Conservation (phyloP, 1,284 basidiomycete genomes). For the Xerocomus amazonicus region DNA sequence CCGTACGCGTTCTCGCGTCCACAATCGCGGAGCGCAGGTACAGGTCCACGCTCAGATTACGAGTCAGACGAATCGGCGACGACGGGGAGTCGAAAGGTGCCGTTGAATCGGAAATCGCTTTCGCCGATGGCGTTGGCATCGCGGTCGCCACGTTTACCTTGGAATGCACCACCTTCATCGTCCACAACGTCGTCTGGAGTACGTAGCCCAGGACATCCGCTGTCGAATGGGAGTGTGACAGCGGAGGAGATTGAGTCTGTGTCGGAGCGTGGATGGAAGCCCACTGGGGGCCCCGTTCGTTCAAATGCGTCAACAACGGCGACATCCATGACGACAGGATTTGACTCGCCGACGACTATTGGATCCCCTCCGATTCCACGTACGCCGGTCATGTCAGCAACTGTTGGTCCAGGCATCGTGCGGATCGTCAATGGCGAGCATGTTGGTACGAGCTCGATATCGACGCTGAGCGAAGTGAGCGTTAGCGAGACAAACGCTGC, state of each 20-base stretch:
- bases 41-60: slow-evolving; percentile 40
- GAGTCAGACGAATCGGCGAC: slow-evolving; percentile 47
- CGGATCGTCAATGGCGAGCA: slow-evolving; percentile 24
- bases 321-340: slow-evolving; percentile 15
- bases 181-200: neutral
- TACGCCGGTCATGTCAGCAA: slow-evolving; percentile 34
- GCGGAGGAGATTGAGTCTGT: slow-evolving; percentile 14
- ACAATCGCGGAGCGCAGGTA: slow-evolving; percentile 21
- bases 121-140: slow-evolving; percentile 69
- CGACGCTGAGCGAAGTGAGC: slow-evolving; percentile 34
- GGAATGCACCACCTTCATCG: slow-evolving; percentile 13
- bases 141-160: slow-evolving; percentile 28
- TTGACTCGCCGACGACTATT: slow-evolving; percentile 41
- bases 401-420: slow-evolving; percentile 9
- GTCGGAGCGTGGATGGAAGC: slow-evolving; percentile 33
- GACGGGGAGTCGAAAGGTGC: slow-evolving; percentile 49
- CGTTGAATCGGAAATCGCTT: slow-evolving; percentile 60
- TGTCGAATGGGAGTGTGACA: slow-evolving; percentile 14
- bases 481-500: neutral
- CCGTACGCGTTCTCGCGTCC: slow-evolving; percentile 3
- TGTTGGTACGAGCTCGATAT: slow-evolving; percentile 32
- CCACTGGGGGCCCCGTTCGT: slow-evolving; percentile 13
- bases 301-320: neutral
- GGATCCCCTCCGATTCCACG: slow-evolving; percentile 41
- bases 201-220: slow-evolving; percentile 6